Conservation (phyloP, 495 filamentous ascomycete genomes). For the Aeminium ludgeri region DNA sequence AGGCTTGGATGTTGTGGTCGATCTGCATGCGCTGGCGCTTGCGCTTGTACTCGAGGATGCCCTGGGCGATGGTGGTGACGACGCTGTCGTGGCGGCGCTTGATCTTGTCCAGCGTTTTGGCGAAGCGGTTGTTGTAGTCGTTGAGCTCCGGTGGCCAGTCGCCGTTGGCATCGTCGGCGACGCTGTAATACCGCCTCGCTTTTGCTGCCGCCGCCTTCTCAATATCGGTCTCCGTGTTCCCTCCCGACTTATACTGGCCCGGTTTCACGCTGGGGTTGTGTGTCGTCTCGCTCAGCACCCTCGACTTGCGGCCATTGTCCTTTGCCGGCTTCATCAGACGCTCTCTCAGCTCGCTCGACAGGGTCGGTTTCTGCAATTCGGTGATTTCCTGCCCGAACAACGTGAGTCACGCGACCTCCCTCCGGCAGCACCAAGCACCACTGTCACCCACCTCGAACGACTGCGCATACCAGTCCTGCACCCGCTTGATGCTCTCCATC, state of each 20-base stretch:
- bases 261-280: constrained; percentile 76
- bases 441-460: constrained; percentile 72
- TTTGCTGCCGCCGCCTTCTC: constrained; percentile 14
- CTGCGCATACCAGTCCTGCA: constrained; percentile 97
- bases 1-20: constrained; percentile 86
- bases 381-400: constrained; percentile 64
- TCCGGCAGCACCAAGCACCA: not conserved
- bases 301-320: constrained; percentile 38
- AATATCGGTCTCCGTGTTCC: constrained; percentile 28
- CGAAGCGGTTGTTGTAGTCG: constrained; percentile 83
- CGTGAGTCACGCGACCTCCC: not conserved
- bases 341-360: constrained; percentile 61
- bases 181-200: constrained; percentile 63
- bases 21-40: constrained; percentile 95
- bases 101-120: constrained; percentile 70
- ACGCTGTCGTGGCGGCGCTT: constrained; percentile 93
- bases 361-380: constrained; percentile 54
- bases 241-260: constrained; percentile 61
- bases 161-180: constrained; percentile 67
- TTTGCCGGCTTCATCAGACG: constrained; percentile 59
- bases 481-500: constrained; percentile 91
- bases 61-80: constrained; percentile 83
- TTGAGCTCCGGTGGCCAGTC: constrained; percentile 92
- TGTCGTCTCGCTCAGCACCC: constrained; percentile 63
- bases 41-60: constrained; percentile 94